These are phyloP conservation scores for Malbranchea zuffiana DNA, from an alignment of 2,329 filamentous ascomycete species.

Conservation along the genomic window DNA sequence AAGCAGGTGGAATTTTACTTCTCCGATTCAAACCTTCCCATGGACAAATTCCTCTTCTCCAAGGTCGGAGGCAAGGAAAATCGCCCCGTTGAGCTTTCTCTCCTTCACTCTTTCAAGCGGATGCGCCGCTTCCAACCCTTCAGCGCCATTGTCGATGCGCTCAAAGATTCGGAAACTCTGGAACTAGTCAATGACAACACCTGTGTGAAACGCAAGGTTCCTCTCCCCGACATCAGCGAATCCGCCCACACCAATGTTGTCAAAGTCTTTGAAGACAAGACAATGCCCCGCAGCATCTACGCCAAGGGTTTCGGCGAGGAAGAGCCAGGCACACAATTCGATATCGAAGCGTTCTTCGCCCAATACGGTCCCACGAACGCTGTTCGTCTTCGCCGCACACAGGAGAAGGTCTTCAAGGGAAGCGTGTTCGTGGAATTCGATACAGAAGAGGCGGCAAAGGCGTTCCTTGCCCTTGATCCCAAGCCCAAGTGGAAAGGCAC, in stretches of 20 bases:
- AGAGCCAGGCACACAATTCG: slow-evolving; percentile 73
- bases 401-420: slow-evolving; percentile 74
- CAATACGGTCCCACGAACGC: slow-evolving; percentile 67
- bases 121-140: slow-evolving; percentile 93
- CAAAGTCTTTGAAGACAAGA: slow-evolving; percentile 51
- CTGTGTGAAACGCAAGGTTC: slow-evolving; percentile 61
- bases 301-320: slow-evolving; percentile 90
- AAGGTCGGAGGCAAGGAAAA: slow-evolving; percentile 69
- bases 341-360: slow-evolving; percentile 85
- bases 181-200: slow-evolving; percentile 65
- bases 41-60: slow-evolving; percentile 77
- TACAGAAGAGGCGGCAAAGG: slow-evolving; percentile 63
- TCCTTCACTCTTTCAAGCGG: slow-evolving; percentile 79
- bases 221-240: slow-evolving; percentile 46
- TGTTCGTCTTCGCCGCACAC: slow-evolving; percentile 73
- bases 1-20: slow-evolving; percentile 96
- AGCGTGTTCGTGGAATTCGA: slow-evolving; percentile 92
- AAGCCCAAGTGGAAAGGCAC: slow-evolving; percentile 75
- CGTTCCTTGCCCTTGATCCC: slow-evolving; percentile 68
- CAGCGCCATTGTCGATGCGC: slow-evolving; percentile 67
- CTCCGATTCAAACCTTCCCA: slow-evolving; percentile 76
- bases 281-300: slow-evolving; percentile 69
- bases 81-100: slow-evolving; percentile 60
- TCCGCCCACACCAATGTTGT: slow-evolving; percentile 46
- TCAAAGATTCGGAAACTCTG: slow-evolving; percentile 65